Evolutionary conservation across 345 rosid species (phyloP), one percentile per base, ranked within the genome.

Genomic region (Moricandia moricandioides): DNA sequence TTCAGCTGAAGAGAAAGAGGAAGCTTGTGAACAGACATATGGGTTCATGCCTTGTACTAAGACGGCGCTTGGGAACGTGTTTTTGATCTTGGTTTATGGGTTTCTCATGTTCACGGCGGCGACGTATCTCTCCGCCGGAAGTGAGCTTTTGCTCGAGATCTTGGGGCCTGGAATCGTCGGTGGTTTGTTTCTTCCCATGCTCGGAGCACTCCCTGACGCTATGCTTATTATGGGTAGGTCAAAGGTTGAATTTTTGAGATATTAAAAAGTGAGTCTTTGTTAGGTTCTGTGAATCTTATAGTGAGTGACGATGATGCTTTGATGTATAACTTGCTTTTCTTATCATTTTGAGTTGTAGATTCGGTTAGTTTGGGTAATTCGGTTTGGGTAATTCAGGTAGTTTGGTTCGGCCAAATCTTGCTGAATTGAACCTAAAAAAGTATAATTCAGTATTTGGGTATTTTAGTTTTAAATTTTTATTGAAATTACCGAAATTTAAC

Each of bases 151-250:
- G 74, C 89, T 94, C 11, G 88, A 88, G 89, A 92, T 94, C 78
- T 80, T 94, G 29, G 99, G 99, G 2, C 99, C 99, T 24, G 99
- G 99, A 0, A 86, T 94, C 21, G 80, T 94, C 10, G 97, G 99
- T 35, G 99, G 99, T 33, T 83, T 94, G 68, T 92, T 94, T 65
- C 93, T 94, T 69, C 99, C 99, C 11, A 74, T 86, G 0, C 99
- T 94, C 4, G 99, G 99, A 0, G 99, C 99, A 0, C 93, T 94
- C 43, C 99, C 99, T 0, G 99, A 94, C 62, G 99, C 99, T 71
- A 88, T 94, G 97, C 93, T 94, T 62, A 94, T 94, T 64, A 82
- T 92, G 17, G 97, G 99, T 94, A 83, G 30, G 83, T 77, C 1
- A 33, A 62, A 65, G 3, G 2, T 21, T 10, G 31, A 29, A 2